Conservation (phyloP, 2,329 filamentous ascomycete species). For the Fusarium euwallaceae region DNA sequence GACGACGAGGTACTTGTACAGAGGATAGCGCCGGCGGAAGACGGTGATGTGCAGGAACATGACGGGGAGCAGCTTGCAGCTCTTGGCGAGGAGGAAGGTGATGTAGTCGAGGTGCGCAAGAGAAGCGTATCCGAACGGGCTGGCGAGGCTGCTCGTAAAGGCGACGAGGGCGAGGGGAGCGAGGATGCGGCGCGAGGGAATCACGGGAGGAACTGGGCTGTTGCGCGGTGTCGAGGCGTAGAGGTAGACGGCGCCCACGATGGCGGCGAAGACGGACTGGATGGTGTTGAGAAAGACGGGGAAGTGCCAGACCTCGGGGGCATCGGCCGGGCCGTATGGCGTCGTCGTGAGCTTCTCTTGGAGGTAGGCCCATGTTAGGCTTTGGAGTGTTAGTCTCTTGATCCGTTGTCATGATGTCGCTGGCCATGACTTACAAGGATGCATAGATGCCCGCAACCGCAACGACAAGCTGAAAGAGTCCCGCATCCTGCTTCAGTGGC, state of each 20-base stretch:
- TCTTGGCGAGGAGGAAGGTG: slow-evolving; percentile 96
- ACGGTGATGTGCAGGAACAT: slow-evolving; percentile 96
- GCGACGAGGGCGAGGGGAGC: slow-evolving; percentile 86
- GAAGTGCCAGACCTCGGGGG: slow-evolving; percentile 87
- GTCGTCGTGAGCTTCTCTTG: slow-evolving; percentile 98
- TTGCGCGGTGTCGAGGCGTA: slow-evolving; percentile 68
- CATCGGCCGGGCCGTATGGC: slow-evolving; percentile 75
- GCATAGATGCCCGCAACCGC: slow-evolving; percentile 97
- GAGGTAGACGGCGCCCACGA: slow-evolving; percentile 87
- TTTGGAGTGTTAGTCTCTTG: slow-evolving; percentile 50
- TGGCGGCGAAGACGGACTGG: slow-evolving; percentile 89
- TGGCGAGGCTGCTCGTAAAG: slow-evolving; percentile 87
- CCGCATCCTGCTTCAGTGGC: slow-evolving; percentile 64
- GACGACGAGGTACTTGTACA: slow-evolving; percentile 97
- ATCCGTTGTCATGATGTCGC: not conserved
- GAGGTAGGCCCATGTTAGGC: slow-evolving; percentile 94
- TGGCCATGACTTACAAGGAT: slow-evolving; percentile 79
- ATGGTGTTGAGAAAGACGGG: slow-evolving; percentile 97
- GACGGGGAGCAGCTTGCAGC: slow-evolving; percentile 98
- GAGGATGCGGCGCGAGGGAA: slow-evolving; percentile 82
- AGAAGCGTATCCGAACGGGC: slow-evolving; percentile 94
- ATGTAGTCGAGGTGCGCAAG: slow-evolving; percentile 97
- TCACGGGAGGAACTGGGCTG: slow-evolving; percentile 70
- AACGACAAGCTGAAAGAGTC: slow-evolving; percentile 81
- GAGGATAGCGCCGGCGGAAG: slow-evolving; percentile 88